phyloP scores from a whole-genome alignment of 345 rosid species.

The Mercurialis annua region DNA sequence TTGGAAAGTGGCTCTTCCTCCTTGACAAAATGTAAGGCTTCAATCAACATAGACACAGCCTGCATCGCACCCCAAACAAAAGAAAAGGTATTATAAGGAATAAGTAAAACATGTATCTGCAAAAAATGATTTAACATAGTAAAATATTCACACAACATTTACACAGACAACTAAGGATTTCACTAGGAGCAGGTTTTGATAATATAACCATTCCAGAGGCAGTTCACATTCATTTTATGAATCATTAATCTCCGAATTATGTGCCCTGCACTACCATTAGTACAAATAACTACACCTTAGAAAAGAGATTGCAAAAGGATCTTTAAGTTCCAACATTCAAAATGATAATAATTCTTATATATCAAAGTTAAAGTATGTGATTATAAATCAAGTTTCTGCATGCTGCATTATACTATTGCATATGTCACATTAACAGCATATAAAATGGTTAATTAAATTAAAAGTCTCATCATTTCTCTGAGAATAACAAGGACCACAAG shows the following conservation, averaged over 20 bases:
- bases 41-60: constrained; percentile 79
- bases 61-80: constrained; percentile 20
- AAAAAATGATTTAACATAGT: background rate
- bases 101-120: background rate
- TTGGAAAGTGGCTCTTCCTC: constrained; percentile 66
- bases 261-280: background rate
- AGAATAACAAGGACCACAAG: background rate
- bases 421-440: background rate
- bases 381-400: background rate
- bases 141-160: background rate
- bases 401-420: background rate
- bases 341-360: constrained; percentile 13
- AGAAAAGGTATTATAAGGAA: background rate
- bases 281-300: background rate
- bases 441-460: background rate
- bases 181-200: background rate
- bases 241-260: background rate
- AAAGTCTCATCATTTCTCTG: background rate
- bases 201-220: background rate
- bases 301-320: too few relatives aligned
- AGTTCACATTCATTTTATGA: background rate
- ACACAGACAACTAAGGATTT: background rate
- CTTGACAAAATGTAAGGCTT: constrained; percentile 76
- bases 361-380: constrained; percentile 12
- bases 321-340: constrained; percentile 2